Evolutionary conservation across 805 yeast genomes (phyloP).

Genomic region (Hermanozyma aechmeae): DNA sequence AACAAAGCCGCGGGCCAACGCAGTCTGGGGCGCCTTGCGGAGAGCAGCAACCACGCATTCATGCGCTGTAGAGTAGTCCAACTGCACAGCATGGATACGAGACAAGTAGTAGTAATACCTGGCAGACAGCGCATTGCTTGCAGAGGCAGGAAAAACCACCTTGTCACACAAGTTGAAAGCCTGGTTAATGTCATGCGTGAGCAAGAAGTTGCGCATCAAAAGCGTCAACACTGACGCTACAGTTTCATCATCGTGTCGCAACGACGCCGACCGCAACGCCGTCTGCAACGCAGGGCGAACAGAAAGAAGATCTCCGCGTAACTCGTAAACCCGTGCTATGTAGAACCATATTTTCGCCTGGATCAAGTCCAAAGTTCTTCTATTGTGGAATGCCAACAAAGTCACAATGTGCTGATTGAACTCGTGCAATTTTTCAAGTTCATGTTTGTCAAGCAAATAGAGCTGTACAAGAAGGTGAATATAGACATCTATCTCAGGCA

Average conservation of each 20-base stretch:
- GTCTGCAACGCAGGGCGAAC: conserved; percentile 62
- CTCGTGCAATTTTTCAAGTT: conserved; percentile 37
- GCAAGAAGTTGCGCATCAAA: conserved; percentile 69
- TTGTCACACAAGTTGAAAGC: conserved; percentile 87
- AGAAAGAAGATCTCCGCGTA: conserved; percentile 39
- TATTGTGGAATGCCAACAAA: conserved; percentile 57
- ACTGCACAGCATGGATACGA: conserved; percentile 83
- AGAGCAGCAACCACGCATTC: conserved; percentile 91
- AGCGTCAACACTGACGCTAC: conserved; percentile 82
- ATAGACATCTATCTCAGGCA: conserved; percentile 77
- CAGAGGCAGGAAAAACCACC: conserved; percentile 77
- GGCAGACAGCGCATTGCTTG: conserved; percentile 82
- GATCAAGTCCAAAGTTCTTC: conserved; percentile 76
- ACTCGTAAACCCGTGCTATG: conserved; percentile 63
- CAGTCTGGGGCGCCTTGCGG: conserved; percentile 91
- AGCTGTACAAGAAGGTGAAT: conserved; percentile 73
- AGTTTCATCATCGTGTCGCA: conserved; percentile 89
- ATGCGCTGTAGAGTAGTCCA: conserved; percentile 84
- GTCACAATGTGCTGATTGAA: conserved; percentile 46
- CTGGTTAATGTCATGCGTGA: conserved; percentile 71
- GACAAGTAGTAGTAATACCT: conserved; percentile 88
- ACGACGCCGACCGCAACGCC: conserved; percentile 77
- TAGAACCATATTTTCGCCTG: conserved; percentile 93
- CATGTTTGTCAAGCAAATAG: conserved; percentile 56
- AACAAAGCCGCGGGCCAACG: conserved; percentile 74